Base-by-base conservation (phyloP, 805 yeast genomes). In the Wickerhamiella lipophila region DNA sequence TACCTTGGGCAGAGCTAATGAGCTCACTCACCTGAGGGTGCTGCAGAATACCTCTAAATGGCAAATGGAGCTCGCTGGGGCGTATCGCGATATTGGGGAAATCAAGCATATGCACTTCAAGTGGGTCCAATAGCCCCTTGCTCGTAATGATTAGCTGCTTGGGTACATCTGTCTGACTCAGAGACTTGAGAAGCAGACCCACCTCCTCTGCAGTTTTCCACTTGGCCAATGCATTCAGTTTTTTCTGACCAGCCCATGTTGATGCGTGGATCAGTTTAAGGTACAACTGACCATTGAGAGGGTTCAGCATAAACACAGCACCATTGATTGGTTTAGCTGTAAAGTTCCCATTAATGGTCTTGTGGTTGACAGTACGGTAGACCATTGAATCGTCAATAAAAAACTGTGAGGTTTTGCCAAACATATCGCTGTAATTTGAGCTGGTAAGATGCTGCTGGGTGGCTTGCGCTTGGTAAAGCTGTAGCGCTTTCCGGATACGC, bases 131-230 rank as follows among this genome's bases (percentile, higher is more conserved):
- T 73, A 92, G 81, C 12, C 95, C 94, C 58, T 83, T 85, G 58
- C 97, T 71, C 0, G 96, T 83, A 8, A 85, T 88, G 60, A 92
- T 83, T 52, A 92, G 68, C 64, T 88, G 95, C 58, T 83, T 83
- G 1, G 98, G 98, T 59, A 87, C 96, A 64, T 92, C 96, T 58
- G 89, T 96, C 49, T 78, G 73, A 0, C 96, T 96, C 48, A 92
- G 67, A 0, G 96, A 84, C 39, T 96, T 73, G 16, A 92, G 75
- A 54, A 92, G 68, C 0, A 95, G 94, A 13, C 96, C 89, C 19
- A 86, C 94, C 64, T 89, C 97, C 65, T 92, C 99, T 0, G 98
- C 97, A 1, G 97, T 80, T 63, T 89, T 92, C 98, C 98, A 92
- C 62, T 92, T 92, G 1, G 97, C 88, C 55, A 92, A 68, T 60